These are phyloP conservation scores for Globisporangium perplexum DNA, from an alignment of 352 stramenopile species.

Conservation along the genomic window DNA sequence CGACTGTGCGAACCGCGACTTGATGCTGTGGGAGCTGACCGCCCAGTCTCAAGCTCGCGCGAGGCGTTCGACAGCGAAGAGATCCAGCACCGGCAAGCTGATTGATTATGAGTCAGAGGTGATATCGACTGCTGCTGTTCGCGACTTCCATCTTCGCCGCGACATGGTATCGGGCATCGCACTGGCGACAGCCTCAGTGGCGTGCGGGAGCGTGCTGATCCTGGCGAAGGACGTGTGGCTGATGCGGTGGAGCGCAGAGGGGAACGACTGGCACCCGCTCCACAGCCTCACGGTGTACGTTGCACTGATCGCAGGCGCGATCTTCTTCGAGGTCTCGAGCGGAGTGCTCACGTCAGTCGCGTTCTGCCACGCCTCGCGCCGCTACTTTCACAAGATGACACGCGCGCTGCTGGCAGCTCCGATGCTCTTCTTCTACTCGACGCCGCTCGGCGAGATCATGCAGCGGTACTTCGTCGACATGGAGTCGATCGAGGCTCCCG, in stretches of 20 bases:
- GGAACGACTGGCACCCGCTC: not conserved
- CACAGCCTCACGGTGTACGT: conserved; percentile 19
- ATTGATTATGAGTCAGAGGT: not conserved
- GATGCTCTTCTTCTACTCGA: conserved; percentile 41
- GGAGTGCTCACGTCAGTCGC: conserved; percentile 6
- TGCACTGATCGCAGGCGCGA: conserved; percentile 22
- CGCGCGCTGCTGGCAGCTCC: conserved; percentile 23
- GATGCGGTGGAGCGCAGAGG: conserved; percentile 29
- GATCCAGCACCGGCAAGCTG: not conserved
- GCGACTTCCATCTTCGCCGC: conserved; percentile 16
- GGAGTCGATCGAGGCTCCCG: conserved; percentile 19
- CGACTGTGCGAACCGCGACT: not conserved
- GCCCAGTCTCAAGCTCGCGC: not conserved
- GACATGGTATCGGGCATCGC: conserved; percentile 18
- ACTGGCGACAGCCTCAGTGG: conserved; percentile 21
- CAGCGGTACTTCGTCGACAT: conserved; percentile 34
- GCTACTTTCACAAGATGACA: conserved; percentile 32
- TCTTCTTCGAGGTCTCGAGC: conserved; percentile 22
- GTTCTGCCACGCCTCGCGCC: conserved; percentile 20
- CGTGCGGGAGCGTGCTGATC: conserved; percentile 16
- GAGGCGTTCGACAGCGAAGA: not conserved
- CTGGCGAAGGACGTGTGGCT: conserved; percentile 31
- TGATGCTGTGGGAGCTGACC: not conserved
- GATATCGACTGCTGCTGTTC: conserved; percentile 15
- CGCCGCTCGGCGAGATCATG: conserved; percentile 33